Percentiles rank a stretch among this genome's conserved stretches.
phyloP scores from a whole-genome alignment of 805 yeast species.

The Candida cerambycidarum region DNA sequence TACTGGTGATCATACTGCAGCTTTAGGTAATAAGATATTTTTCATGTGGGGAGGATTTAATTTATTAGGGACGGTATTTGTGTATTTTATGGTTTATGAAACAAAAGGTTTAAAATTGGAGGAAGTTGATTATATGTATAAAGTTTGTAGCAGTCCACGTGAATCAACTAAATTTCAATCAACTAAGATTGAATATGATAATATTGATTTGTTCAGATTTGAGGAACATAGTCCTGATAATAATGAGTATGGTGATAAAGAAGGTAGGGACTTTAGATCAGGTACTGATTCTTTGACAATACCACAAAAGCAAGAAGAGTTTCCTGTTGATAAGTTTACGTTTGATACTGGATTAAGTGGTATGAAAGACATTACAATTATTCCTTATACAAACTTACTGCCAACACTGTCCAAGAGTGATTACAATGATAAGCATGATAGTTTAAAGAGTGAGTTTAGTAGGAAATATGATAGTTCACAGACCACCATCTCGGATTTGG shows the following conservation, averaged over 20 bases:
- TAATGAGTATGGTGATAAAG: neutral
- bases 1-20: constrained; percentile 64
- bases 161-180: constrained; percentile 48
- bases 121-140: constrained; percentile 75
- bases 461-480: constrained; percentile 3
- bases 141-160: constrained; percentile 55
- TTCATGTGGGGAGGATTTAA: constrained; percentile 79
- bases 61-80: constrained; percentile 56
- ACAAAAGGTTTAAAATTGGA: constrained; percentile 79
- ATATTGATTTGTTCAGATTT: constrained; percentile 6
- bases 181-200: constrained; percentile 31
- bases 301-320: constrained; percentile 1
- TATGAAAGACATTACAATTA: constrained; percentile 6
- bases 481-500: constrained; percentile 1
- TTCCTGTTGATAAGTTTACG: neutral
- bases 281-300: constrained; percentile 1
- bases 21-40: constrained; percentile 69
- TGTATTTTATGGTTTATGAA: constrained; percentile 70
- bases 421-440: constrained; percentile 18
- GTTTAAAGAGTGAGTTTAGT: constrained; percentile 12
- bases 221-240: neutral
- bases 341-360: constrained; percentile 3
- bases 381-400: constrained; percentile 5
- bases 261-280: neutral
- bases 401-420: constrained; percentile 4